Conservation (phyloP, 345 rosid species). For the Luvunga scandens region DNA sequence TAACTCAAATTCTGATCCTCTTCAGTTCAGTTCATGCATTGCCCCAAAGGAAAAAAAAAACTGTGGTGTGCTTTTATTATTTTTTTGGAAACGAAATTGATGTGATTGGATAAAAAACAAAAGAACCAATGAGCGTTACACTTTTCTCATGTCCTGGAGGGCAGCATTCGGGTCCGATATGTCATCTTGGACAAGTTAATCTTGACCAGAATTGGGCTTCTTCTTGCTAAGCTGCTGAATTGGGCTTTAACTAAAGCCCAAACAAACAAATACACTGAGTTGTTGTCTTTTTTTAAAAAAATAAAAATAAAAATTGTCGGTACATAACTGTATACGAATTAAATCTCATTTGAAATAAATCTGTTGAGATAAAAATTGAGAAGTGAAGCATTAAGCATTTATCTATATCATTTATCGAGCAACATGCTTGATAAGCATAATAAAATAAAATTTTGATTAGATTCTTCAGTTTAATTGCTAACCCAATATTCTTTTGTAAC, state of each 20-base stretch:
- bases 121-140: not conserved
- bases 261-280: not conserved
- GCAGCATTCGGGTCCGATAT: not conserved
- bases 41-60: not conserved
- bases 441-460: not conserved
- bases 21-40: not conserved
- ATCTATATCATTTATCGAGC: not conserved
- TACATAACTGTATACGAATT: too few species aligned
- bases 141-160: not conserved
- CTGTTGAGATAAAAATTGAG: too few species aligned
- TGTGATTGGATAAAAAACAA: not conserved
- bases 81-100: not conserved
- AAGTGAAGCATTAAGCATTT: too few species aligned
- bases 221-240: not conserved
- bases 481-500: not conserved
- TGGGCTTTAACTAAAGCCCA: not conserved
- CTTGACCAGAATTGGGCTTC: not conserved
- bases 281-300: too few species aligned
- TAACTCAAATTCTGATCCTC: not conserved
- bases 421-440: not conserved
- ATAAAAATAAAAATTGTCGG: too few species aligned
- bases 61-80: not conserved
- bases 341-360: too few species aligned
- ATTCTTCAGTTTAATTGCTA: not conserved
- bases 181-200: not conserved